Evolutionary conservation across 228 moss, liverwort and hornwort species (phyloP).

Genomic region (Sphagnum magellanicum): DNA sequence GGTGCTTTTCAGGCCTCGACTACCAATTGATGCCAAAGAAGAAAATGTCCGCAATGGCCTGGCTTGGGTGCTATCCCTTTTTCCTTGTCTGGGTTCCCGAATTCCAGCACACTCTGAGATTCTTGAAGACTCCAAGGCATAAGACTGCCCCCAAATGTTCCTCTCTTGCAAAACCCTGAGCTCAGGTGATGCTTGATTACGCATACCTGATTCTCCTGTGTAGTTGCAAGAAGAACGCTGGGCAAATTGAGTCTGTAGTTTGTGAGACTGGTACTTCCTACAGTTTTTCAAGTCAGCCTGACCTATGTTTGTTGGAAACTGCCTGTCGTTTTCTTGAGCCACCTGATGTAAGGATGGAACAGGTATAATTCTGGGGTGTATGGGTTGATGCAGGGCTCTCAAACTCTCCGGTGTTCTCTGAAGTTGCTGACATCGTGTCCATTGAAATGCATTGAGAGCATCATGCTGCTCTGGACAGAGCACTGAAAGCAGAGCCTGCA

Average conservation of each 20-base stretch:
- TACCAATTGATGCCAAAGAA: constrained; percentile 20
- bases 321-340: too few species aligned
- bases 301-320: background rate
- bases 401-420: constrained; percentile 11
- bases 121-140: constrained; percentile 6
- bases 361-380: background rate
- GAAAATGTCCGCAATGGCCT: constrained; percentile 37
- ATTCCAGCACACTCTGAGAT: constrained; percentile 6
- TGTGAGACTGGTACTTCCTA: background rate
- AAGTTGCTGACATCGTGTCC: constrained; percentile 20
- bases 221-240: background rate
- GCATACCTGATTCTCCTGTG: background rate
- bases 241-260: background rate
- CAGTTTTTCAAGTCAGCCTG: background rate
- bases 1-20: constrained; percentile 22
- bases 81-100: constrained; percentile 16
- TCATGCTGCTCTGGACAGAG: constrained; percentile 21
- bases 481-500: constrained; percentile 33
- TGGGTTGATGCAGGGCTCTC: constrained; percentile 1
- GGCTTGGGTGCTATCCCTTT: constrained; percentile 20
- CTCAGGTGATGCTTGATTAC: constrained; percentile 3
- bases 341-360: background rate
- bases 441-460: constrained; percentile 13
- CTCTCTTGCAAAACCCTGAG: background rate
- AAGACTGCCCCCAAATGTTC: constrained; percentile 15